Percentiles rank a stretch among this genome's conserved stretches.
Conservation (phyloP, 306 rosid species). For the Pyrus pyrifolia region DNA sequence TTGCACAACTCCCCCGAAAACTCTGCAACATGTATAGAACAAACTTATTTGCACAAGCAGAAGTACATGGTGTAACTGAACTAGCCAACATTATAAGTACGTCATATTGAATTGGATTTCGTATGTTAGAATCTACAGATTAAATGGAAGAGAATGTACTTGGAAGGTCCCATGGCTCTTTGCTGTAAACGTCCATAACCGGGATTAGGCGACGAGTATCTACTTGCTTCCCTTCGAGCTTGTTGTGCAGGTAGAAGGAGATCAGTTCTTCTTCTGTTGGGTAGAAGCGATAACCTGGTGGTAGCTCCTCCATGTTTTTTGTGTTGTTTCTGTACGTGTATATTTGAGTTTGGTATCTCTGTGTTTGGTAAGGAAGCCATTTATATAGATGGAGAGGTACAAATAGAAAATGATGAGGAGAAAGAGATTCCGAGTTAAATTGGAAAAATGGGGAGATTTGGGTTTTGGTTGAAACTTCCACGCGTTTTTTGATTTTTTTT, state of each 20-base stretch:
- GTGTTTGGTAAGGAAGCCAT: neutral
- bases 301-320: slow-evolving; percentile 13
- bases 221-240: slow-evolving; percentile 36
- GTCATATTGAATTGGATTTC: neutral
- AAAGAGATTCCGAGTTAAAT: slow-evolving; percentile 25
- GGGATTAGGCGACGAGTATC: slow-evolving; percentile 45
- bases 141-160: slow-evolving; percentile 18
- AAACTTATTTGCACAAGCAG: neutral
- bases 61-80: no score
- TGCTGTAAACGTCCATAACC: slow-evolving; percentile 43
- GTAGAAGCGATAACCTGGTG: slow-evolving; percentile 72
- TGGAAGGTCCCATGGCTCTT: slow-evolving; percentile 79
- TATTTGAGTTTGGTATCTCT: neutral
- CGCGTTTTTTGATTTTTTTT: slow-evolving; percentile 32
- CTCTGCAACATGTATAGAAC: slow-evolving; percentile 31
- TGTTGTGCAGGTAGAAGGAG: slow-evolving; percentile 56
- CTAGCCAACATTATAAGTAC: no score
- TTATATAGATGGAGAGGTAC: neutral
- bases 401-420: neutral
- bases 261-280: slow-evolving; percentile 83
- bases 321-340: slow-evolving; percentile 4
- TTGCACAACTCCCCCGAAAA: slow-evolving; percentile 56
- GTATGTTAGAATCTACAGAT: neutral
- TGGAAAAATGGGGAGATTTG: slow-evolving; percentile 10
- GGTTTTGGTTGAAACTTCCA: slow-evolving; percentile 28